Base-by-base conservation (phyloP, 371 early-diverging fungal genomes). In the Mortierella sp. region DNA sequence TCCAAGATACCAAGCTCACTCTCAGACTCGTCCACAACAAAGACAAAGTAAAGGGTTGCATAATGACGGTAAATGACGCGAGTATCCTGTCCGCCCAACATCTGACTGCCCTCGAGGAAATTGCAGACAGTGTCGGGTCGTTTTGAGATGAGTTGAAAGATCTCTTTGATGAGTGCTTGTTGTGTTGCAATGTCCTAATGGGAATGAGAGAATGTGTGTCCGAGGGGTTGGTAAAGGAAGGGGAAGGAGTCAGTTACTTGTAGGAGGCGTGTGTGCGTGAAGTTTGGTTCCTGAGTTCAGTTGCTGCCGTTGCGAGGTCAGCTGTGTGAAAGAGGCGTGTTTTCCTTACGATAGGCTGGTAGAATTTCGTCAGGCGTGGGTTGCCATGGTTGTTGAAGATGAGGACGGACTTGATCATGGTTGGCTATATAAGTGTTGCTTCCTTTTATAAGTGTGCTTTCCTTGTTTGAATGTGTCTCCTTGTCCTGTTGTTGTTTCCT, bases 371-470 rank as follows among this genome's bases (percentile, higher is more conserved):
- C 67, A 98, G 88, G 79, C 98, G 93, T 57, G 98, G 97, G 88
- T 97, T 98, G 76, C 99, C 99, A 79, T 96, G 95, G 88, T 97
- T 98, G 88, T 99, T 99, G 89, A 99, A 98, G 78, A 98, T 97
- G 74, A 98, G 92, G 21, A 97, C 97, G 21, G 97, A 96, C 83
- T 96, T 95, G 87, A 98, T 97, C 96, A 97, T 96, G 81, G 10
- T 77, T 69, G 69, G 9, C 31, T 43, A n/a, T 55, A 3, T 26
- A 3, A 11, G 24, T 8, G 34, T 48, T 16, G 43, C 28, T 31
- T 57, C 48, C 28, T 13, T 53, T 24, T 19, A 64, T 64, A 19
- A 64, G 67, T 64, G 14, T 16, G 21, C 9, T 54, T 5, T 28
- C 34, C 31, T 31, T 37, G 40, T 1, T 40, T 51, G 40, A 54